Base-by-base conservation (phyloP, 148 eudicot genomes). In the Chenopodium berlandieri region DNA sequence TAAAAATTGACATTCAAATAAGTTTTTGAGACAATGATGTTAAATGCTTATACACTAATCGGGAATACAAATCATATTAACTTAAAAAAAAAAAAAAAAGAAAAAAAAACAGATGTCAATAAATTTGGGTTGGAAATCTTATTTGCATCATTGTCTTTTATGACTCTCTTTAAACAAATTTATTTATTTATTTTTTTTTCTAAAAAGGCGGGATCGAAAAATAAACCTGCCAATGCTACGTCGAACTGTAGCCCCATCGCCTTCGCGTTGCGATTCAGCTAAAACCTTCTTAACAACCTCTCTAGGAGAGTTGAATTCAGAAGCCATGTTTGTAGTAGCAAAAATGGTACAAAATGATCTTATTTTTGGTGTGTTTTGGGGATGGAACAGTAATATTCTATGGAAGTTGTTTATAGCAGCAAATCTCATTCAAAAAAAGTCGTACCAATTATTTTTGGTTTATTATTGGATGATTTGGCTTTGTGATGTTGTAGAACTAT, bases 141-240 rank as follows among this genome's bases (percentile, higher is more conserved):
- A 17, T 56, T 56, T 56, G 3, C 62, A 56, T 56, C 62, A 56
- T 14, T 17, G 7, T 13, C 54, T 13, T 56, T n/a, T 14, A 4
- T 23, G 66, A 37, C 70, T 58, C 17, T 47, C 47, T 73, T 16
- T 68, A 72, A 1, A 40, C 2, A 10, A 10, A 4, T 27, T 27
- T 27, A 27, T 27, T 23, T 23, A 23, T 23, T 23, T 27, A 27
- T 27, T 27, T 27, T 27, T 27, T 27, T 27, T 27, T 27, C 30
- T 27, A 27, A 12, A 27, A 12, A n/a, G n/a, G 54, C 37, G 47
- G 54, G 20, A 71, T 34, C 9, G 1, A 13, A 13, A 30, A 62
- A 50, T 19, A 78, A 65, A 48, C 89, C 89, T 87, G 54, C 89
- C 88, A 71, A 87, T 87, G 80, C 88, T 87, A 75, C 89, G 87